Percentiles rank a stretch among this genome's conserved stretches.
phyloP scores from a whole-genome alignment of 169 alveolate genomes.

The Plasmodium coatneyi region DNA sequence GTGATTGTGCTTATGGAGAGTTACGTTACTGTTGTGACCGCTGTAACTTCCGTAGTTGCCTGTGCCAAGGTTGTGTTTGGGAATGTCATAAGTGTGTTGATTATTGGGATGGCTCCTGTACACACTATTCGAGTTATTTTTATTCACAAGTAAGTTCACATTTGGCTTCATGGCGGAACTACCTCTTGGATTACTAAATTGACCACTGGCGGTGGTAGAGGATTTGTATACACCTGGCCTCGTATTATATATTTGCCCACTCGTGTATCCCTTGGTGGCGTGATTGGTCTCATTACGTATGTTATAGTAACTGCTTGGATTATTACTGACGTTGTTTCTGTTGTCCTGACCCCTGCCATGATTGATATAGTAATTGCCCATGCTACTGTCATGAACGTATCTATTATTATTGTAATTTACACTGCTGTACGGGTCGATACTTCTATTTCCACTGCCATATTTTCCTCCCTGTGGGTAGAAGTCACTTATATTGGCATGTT shows the following conservation, averaged over 20 bases:
- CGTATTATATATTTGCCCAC: not conserved
- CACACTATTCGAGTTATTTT: not conserved
- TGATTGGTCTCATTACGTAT: not conserved
- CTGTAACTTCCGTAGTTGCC: not conserved
- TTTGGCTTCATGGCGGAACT: not conserved
- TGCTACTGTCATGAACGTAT: not conserved
- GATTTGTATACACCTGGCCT: not conserved
- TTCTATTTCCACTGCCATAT: not conserved
- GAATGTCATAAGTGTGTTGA: not conserved
- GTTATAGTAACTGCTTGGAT: not conserved
- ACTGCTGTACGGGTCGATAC: not conserved
- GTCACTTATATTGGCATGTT: not conserved
- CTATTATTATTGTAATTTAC: not conserved
- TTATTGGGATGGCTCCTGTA: not conserved
- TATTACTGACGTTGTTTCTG: not conserved
- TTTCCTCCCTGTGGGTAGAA: not conserved
- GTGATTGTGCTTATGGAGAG: not conserved
- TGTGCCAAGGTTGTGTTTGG: not conserved
- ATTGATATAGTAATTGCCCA: not conserved
- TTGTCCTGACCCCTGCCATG: conserved; percentile 4
- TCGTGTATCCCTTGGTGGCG: not conserved
- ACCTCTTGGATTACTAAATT: not conserved
- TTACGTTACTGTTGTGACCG: not conserved
- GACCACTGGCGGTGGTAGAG: not conserved
- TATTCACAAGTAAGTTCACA: not conserved